These are phyloP conservation scores for Trifolium pratense DNA, from an alignment of 306 rosid species.

Conservation along the genomic window DNA sequence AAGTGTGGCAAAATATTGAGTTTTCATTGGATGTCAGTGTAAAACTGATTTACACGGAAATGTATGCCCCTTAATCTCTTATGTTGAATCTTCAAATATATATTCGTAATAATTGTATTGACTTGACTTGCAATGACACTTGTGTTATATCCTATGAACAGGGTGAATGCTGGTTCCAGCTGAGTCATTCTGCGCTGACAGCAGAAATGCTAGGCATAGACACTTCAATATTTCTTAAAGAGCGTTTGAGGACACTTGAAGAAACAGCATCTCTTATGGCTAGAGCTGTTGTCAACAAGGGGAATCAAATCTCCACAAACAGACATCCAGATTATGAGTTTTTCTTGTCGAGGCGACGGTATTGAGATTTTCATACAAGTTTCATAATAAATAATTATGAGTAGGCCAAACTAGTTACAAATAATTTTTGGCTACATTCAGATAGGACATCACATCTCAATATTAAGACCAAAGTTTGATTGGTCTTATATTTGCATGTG, in stretches of 20 bases:
- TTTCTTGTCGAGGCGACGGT: constrained; percentile 70
- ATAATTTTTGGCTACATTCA: constrained; percentile 45
- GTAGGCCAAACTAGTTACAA: constrained; percentile 39
- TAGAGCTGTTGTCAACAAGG: constrained; percentile 72
- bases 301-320: constrained; percentile 52
- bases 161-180: constrained; percentile 85
- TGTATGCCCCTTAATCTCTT: too few relatives aligned
- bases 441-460: constrained; percentile 39
- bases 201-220: constrained; percentile 44
- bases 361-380: constrained; percentile 34
- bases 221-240: constrained; percentile 51
- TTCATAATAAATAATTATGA: constrained; percentile 22
- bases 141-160: constrained; percentile 37
- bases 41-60: background rate
- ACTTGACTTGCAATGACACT: too few relatives aligned
- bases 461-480: too few relatives aligned
- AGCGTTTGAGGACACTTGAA: constrained; percentile 72
- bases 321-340: constrained; percentile 80
- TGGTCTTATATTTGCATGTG: background rate
- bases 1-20: background rate
- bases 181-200: constrained; percentile 42
- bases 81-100: too few relatives aligned
- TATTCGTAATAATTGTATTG: too few relatives aligned
- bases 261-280: constrained; percentile 79
- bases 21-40: background rate